Evolutionary conservation across 75 land plant genomes (phyloP).

Genomic region (Chamaecyparis obtusa): DNA sequence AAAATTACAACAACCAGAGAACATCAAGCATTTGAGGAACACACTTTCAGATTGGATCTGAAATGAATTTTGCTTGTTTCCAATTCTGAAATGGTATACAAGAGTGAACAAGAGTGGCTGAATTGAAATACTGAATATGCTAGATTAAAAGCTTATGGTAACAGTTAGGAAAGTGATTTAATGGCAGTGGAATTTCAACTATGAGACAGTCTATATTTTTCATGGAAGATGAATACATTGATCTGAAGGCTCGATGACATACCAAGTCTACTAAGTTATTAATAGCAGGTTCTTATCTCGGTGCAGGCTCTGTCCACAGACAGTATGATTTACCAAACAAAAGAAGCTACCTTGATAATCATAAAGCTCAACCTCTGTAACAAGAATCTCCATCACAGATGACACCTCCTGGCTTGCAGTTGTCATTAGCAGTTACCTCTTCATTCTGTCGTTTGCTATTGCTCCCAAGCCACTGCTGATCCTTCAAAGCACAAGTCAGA

Average conservation of each 20-base stretch:
- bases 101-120: not conserved
- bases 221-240: not conserved
- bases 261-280: not conserved
- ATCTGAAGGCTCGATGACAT: not conserved
- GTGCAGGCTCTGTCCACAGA: not conserved
- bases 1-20: not conserved
- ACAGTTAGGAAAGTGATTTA: not conserved
- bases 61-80: not conserved
- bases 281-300: not conserved
- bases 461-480: not conserved
- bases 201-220: not conserved
- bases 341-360: not conserved
- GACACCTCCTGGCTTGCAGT: not conserved
- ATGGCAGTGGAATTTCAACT: not conserved
- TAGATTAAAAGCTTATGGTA: not conserved
- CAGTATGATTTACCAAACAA: not conserved
- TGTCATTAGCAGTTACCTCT: not conserved
- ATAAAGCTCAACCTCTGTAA: not conserved
- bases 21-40: not conserved
- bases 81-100: not conserved
- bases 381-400: slow-evolving; percentile 12
- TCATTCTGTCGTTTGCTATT: not conserved
- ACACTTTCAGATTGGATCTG: not conserved
- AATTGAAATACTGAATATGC: not conserved
- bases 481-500: slow-evolving; percentile 28